These are phyloP conservation scores for Zizania palustris DNA, from an alignment of 202 grass and related monocot species.

Conservation along the genomic window DNA sequence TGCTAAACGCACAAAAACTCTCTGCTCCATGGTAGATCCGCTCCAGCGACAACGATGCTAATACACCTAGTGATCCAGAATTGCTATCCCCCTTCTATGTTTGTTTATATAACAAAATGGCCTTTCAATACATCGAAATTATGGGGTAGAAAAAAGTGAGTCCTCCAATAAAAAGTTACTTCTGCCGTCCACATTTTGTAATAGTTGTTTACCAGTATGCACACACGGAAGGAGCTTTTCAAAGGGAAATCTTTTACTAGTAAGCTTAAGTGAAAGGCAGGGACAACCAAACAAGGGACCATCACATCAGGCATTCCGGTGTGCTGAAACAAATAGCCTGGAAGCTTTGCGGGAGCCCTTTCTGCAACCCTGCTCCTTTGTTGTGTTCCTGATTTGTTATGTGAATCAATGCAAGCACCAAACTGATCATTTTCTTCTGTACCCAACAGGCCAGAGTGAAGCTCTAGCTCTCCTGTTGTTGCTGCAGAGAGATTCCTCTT, in stretches of 20 bases:
- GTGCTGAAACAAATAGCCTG: constrained; percentile 15
- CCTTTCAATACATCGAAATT: not conserved
- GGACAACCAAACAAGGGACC: not conserved
- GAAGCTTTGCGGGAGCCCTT: not conserved
- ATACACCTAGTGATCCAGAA: not conserved
- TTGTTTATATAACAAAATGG: not conserved
- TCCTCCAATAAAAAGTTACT: not conserved
- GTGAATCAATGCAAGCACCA: not conserved
- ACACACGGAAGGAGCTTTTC: not conserved
- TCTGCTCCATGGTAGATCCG: too few relatives aligned
- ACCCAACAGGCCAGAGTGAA: too few relatives aligned
- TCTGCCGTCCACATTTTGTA: not conserved
- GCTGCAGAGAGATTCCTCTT: not conserved
- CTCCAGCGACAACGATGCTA: not conserved
- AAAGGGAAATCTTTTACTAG: not conserved
- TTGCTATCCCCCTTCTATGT: not conserved
- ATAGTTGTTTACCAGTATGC: not conserved
- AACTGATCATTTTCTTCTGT: not conserved
- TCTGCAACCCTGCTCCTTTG: not conserved
- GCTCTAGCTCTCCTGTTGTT: not conserved
- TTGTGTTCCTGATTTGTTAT: constrained; percentile 25
- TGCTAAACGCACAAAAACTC: too few relatives aligned
- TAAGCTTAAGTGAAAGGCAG: not conserved
- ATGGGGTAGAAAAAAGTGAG: not conserved
- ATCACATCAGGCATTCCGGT: constrained; percentile 21